Conservation (phyloP, 257 asterid species). For the Ajuga chamaepitys region DNA sequence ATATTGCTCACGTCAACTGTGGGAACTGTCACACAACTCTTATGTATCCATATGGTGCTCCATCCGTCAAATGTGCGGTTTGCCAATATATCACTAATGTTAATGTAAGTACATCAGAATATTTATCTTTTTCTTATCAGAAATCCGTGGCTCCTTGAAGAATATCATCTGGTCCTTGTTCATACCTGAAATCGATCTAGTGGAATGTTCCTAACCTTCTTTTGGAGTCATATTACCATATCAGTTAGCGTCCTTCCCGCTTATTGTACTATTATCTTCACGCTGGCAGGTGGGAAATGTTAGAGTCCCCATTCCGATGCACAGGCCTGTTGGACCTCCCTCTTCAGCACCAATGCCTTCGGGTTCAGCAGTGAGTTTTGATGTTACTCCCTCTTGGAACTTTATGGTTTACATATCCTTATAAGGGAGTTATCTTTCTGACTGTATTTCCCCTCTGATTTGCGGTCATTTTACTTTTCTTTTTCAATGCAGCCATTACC, state of each 20-base stretch:
- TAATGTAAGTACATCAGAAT: constrained; percentile 32
- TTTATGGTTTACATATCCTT: not conserved
- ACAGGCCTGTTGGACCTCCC: constrained; percentile 41
- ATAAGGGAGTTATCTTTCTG: not conserved
- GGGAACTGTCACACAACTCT: constrained; percentile 53
- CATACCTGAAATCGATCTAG: not conserved
- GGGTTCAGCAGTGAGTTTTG: constrained; percentile 40
- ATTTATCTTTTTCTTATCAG: not conserved
- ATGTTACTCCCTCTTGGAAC: not conserved
- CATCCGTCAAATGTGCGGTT: constrained; percentile 55
- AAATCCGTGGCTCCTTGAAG: constrained; percentile 6
- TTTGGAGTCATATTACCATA: constrained; percentile 5
- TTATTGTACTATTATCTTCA: constrained; percentile 1
- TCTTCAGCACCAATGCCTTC: constrained; percentile 38
- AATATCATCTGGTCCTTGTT: not conserved
- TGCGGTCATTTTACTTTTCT: not conserved
- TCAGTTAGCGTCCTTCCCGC: not conserved
- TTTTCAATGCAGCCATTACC: constrained; percentile 30
- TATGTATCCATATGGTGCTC: constrained; percentile 57
- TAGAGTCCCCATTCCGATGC: constrained; percentile 54
- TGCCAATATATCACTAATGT: constrained; percentile 48
- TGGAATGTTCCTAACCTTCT: constrained; percentile 1
- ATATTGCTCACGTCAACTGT: constrained; percentile 48
- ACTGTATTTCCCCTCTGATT: not conserved
- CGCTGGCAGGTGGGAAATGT: constrained; percentile 47